phyloP scores from a whole-genome alignment of 2,329 filamentous ascomycete species.

The Chalara sp. region DNA sequence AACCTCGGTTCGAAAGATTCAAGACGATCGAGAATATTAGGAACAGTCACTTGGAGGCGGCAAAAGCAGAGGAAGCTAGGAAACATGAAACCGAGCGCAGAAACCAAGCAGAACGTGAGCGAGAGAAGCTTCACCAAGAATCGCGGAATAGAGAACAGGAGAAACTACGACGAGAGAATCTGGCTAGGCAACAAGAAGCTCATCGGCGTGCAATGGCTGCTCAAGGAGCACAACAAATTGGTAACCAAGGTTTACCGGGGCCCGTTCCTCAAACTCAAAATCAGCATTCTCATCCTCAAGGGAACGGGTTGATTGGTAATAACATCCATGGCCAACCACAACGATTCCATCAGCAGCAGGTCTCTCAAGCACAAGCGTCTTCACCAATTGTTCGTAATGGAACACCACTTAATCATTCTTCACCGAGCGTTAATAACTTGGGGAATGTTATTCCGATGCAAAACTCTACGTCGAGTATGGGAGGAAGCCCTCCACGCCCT shows the following conservation, averaged over 20 bases:
- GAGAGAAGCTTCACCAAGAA: conserved; percentile 32
- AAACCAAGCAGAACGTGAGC: conserved; percentile 39
- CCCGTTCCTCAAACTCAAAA: conserved; percentile 28
- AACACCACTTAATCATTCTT: conserved; percentile 58
- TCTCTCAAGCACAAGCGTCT: conserved; percentile 56
- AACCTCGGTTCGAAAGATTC: conserved; percentile 83
- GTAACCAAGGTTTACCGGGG: conserved; percentile 21
- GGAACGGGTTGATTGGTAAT: conserved; percentile 35
- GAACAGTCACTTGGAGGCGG: conserved; percentile 67
- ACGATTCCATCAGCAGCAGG: conserved; percentile 36
- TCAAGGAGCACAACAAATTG: conserved; percentile 34
- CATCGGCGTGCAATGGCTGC: conserved; percentile 30
- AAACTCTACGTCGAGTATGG: conserved; percentile 59
- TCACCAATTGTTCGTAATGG: conserved; percentile 62
- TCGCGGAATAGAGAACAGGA: conserved; percentile 25
- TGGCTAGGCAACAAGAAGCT: conserved; percentile 20
- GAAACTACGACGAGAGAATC: conserved; percentile 23
- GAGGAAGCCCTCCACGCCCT: conserved; percentile 59
- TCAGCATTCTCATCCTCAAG: conserved; percentile 37
- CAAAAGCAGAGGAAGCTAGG: conserved; percentile 67
- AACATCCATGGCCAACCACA: conserved; percentile 29
- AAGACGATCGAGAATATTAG: conserved; percentile 86
- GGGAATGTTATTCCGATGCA: conserved; percentile 48
- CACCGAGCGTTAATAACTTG: conserved; percentile 50
- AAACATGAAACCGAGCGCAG: conserved; percentile 44